Evolutionary conservation across 108 stramenopile species (phyloP), one percentile per base, ranked within the genome.

Genomic region (Licmophora abbreviata): DNA sequence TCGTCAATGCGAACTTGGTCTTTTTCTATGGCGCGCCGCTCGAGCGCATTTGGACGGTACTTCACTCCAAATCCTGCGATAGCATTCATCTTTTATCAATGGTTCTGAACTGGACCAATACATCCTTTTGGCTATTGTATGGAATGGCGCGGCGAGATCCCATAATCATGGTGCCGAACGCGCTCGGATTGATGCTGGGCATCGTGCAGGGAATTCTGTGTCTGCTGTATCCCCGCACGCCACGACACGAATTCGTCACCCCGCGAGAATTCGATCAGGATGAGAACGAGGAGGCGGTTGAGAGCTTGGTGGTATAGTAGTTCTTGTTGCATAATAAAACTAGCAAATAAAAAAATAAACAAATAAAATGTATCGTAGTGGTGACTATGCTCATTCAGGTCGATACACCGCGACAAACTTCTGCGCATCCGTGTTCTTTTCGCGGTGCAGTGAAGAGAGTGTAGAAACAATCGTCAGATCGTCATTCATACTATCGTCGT

Each of bases 1-100:
- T 75, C 2, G 89, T 86, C 27, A 92, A 92, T 61, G 66, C 82
- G 40, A 92, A 87, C 51, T 52, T 86, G 14, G 59, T 87, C 10
- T 77, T 92, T 36, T 92, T 92, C 48, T 92, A 87, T 50, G 85
- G 74, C 6, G 83, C 85, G 28, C 89, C 89, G 11, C 55, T 91
- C 29, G 61, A 81, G 26, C 73, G 79, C 3, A 82, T 87, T 11
- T 43, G 57, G 30, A 43, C 46, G 41, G 85, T 87, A 4, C 10
- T 87, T 8, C 47, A 36, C 29, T 54, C 65, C 11, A 51, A 54
- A 36, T 23, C 33, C 24, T 65, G 64, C 0, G 48, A 51, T 23
- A 49, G 51, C 29, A 69, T 73, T 64, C 77, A 73, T 61, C 26
- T 35, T 24, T 65, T 54, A 1, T 66, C 72, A 11, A 64, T 79